Evolutionary conservation across 805 yeast genomes (phyloP).

Genomic region (Nakazawaea populi): DNA sequence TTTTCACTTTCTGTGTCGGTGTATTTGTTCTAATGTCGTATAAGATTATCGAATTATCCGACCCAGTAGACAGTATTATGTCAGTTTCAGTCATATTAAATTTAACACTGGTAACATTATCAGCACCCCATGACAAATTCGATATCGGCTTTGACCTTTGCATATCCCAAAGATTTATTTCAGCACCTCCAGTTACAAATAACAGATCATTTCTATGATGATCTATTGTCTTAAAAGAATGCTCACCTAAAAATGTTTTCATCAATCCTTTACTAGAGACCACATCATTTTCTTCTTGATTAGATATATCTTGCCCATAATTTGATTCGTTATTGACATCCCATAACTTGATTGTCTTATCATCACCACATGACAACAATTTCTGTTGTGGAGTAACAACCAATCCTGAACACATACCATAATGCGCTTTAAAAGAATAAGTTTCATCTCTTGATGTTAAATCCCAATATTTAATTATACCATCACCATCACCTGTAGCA

Average conservation of each 20-base stretch:
- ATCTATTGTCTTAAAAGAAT: conserved; percentile 79
- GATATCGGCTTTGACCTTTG: conserved; percentile 71
- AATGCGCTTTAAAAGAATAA: conserved; percentile 80
- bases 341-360: conserved; percentile 88
- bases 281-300: conserved; percentile 16
- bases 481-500: conserved; percentile 95
- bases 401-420: conserved; percentile 83
- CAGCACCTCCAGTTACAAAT: conserved; percentile 91
- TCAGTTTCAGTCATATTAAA: conserved; percentile 90
- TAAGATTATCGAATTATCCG: conserved; percentile 84
- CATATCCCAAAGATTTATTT: conserved; percentile 89
- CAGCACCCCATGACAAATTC: conserved; percentile 94
- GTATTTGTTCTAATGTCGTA: conserved; percentile 88
- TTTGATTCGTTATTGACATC: conserved; percentile 46
- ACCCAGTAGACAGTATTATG: conserved; percentile 80
- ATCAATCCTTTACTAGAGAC: conserved; percentile 44
- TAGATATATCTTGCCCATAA: conserved; percentile 13
- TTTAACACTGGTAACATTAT: conserved; percentile 73
- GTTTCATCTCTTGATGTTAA: conserved; percentile 71
- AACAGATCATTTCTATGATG: conserved; percentile 69
- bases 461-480: conserved; percentile 92
- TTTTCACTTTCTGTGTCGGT: conserved; percentile 87
- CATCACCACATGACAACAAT: conserved; percentile 84
- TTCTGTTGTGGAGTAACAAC: conserved; percentile 53
- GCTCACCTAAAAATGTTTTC: conserved; percentile 78